These are phyloP conservation scores for Parathielavia hyrcaniae DNA, from an alignment of 495 filamentous ascomycete species.

Conservation along the genomic window DNA sequence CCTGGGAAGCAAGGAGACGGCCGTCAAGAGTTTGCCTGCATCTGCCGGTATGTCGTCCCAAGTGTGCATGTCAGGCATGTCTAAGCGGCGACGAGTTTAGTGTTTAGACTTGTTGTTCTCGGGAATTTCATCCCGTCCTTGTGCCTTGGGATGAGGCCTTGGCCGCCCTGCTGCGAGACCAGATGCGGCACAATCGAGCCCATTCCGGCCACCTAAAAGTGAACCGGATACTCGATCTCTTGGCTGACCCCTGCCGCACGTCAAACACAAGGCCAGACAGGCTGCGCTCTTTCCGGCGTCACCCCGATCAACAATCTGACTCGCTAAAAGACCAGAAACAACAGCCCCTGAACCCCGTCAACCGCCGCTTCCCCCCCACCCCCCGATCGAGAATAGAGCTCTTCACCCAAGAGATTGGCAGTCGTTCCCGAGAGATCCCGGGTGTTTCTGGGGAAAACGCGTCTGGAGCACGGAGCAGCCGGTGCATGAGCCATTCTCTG, in stretches of 20 bases:
- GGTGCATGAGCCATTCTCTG: slow-evolving; percentile 4
- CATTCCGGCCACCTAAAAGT: slow-evolving; percentile 16
- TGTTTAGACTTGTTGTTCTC: slow-evolving; percentile 21
- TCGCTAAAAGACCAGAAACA: slow-evolving; percentile 30
- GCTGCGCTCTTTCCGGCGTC: slow-evolving; percentile 28
- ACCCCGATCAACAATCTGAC: slow-evolving; percentile 23
- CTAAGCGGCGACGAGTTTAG: slow-evolving; percentile 11
- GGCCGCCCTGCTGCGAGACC: slow-evolving; percentile 21
- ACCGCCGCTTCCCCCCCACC: slow-evolving; percentile 14
- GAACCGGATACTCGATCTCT: slow-evolving; percentile 19
- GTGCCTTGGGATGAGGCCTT: slow-evolving; percentile 25
- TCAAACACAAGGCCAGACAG: slow-evolving; percentile 32
- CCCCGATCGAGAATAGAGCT: slow-evolving; percentile 8
- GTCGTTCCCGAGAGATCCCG: slow-evolving; percentile 35
- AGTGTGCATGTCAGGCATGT: slow-evolving; percentile 15
- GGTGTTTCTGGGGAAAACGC: slow-evolving; percentile 29
- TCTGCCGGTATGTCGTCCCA: slow-evolving; percentile 20
- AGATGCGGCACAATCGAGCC: slow-evolving; percentile 20
- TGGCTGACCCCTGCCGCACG: slow-evolving; percentile 25
- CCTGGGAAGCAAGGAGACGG: neutral
- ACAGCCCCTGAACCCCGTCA: slow-evolving; percentile 27
- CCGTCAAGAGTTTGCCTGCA: neutral
- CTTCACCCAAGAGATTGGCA: slow-evolving; percentile 28
- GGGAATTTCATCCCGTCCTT: slow-evolving; percentile 29
- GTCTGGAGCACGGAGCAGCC: slow-evolving; percentile 5